These are phyloP conservation scores for Fusarium hainanense DNA, from an alignment of 2,329 filamentous ascomycete species.

Conservation along the genomic window DNA sequence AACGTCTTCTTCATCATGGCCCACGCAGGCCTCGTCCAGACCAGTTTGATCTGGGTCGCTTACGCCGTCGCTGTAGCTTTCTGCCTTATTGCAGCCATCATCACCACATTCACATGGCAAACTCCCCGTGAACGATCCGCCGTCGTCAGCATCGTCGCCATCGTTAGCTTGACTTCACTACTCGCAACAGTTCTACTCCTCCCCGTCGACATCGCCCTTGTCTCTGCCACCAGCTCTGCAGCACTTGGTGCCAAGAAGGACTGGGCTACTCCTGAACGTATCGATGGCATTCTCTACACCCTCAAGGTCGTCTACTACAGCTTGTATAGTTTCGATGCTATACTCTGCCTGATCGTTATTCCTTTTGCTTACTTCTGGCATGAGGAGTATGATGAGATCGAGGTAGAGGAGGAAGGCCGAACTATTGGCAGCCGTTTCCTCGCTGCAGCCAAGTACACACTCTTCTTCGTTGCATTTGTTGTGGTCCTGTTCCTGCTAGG, in stretches of 20 bases:
- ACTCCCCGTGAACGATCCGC: slow-evolving; percentile 86
- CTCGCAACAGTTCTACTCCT: slow-evolving; percentile 92
- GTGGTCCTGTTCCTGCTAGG: slow-evolving; percentile 89
- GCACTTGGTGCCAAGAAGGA: slow-evolving; percentile 86
- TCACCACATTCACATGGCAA: slow-evolving; percentile 94
- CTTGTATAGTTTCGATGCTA: slow-evolving; percentile 89
- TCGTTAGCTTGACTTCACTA: slow-evolving; percentile 85
- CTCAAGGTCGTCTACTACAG: slow-evolving; percentile 92
- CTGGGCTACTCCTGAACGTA: slow-evolving; percentile 87
- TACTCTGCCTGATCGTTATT: slow-evolving; percentile 88
- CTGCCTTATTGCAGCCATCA: slow-evolving; percentile 78
- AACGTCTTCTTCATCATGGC: slow-evolving; percentile 50
- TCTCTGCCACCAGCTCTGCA: slow-evolving; percentile 85
- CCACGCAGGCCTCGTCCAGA: slow-evolving; percentile 76
- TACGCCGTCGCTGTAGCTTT: slow-evolving; percentile 86
- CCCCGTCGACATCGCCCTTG: slow-evolving; percentile 93
- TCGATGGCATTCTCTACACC: slow-evolving; percentile 81
- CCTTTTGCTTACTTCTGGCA: slow-evolving; percentile 99
- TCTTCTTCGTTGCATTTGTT: slow-evolving; percentile 83
- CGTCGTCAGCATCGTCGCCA: slow-evolving; percentile 84
- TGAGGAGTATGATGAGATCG: slow-evolving; percentile 95
- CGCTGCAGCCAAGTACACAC: slow-evolving; percentile 91
- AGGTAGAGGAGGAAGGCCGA: slow-evolving; percentile 83
- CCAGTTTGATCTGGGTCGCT: slow-evolving; percentile 92
- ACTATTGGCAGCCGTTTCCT: slow-evolving; percentile 77